Evolutionary conservation across 805 yeast species (phyloP).

Genomic region (Torulaspora microellipsoides): DNA sequence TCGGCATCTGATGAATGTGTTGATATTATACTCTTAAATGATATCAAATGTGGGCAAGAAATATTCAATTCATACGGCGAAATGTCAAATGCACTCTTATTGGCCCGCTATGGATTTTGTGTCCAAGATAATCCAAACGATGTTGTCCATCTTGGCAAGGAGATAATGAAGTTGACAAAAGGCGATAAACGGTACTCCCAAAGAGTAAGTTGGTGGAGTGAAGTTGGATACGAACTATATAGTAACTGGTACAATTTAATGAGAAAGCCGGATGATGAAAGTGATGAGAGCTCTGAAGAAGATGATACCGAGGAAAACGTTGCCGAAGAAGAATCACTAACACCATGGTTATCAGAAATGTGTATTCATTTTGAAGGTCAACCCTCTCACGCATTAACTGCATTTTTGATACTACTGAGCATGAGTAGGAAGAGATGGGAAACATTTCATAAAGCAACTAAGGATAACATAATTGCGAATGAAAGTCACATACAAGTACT

Average conservation of each 20-base stretch:
- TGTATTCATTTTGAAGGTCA: conserved; percentile 40
- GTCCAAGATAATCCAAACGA: conserved; percentile 51
- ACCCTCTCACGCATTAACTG: conserved; percentile 43
- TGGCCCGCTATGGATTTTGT: conserved; percentile 78
- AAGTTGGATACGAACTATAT: conserved; percentile 16
- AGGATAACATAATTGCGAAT: conserved; percentile 2
- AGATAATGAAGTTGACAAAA: conserved; percentile 14
- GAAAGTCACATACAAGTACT: conserved; percentile 1
- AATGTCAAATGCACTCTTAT: conserved; percentile 55
- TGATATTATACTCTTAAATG: conserved; percentile 52
- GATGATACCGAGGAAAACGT: conserved; percentile 23
- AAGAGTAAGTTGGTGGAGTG: conserved; percentile 27
- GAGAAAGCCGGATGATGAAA: conserved; percentile 11
- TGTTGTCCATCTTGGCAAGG: conserved; percentile 48
- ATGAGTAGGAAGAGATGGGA: conserved; percentile 27
- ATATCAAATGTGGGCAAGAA: conserved; percentile 50
- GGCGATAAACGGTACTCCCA: conserved; percentile 11
- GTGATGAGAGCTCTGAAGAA: conserved; percentile 8
- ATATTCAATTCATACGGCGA: conserved; percentile 83
- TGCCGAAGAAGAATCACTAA: conserved; percentile 18
- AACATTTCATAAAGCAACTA: conserved; percentile 2
- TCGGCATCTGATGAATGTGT: conserved; percentile 55
- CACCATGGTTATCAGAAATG: conserved; percentile 44
- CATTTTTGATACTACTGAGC: conserved; percentile 38
- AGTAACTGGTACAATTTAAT: conserved; percentile 14